Conservation (phyloP, 2,329 filamentous ascomycete genomes). For the Bipolaris victoriae region DNA sequence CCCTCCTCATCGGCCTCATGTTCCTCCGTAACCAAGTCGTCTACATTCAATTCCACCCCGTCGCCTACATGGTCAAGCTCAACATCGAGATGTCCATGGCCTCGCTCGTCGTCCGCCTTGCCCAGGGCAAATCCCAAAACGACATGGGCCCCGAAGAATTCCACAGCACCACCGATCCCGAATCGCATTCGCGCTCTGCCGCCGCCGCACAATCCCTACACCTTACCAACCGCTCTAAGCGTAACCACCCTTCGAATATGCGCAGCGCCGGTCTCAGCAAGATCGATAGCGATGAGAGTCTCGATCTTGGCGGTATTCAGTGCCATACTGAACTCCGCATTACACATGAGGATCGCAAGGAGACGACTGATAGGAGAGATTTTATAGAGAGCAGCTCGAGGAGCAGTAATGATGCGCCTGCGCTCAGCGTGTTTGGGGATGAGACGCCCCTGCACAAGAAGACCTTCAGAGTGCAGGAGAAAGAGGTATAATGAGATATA, state of each 20-base stretch:
- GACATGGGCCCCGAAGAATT: conserved; percentile 33
- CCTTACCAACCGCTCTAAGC: conserved; percentile 18
- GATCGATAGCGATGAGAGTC: conserved; percentile 32
- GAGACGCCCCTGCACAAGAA: conserved; percentile 34
- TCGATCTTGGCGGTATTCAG: conserved; percentile 29
- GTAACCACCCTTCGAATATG: background rate
- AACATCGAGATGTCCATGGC: conserved; percentile 57
- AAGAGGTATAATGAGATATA: background rate
- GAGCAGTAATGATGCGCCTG: conserved; percentile 28
- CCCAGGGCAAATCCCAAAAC: conserved; percentile 37
- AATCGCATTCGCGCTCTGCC: conserved; percentile 24
- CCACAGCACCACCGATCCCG: conserved; percentile 23
- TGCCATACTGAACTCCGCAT: conserved; percentile 28
- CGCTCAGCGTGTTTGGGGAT: conserved; percentile 34
- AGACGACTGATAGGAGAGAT: conserved; percentile 4
- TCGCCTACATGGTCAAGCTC: conserved; percentile 53
- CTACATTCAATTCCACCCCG: conserved; percentile 52
- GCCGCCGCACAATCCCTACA: conserved; percentile 24
- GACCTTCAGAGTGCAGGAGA: conserved; percentile 5
- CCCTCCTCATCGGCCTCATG: conserved; percentile 50
- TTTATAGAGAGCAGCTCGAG: conserved; percentile 21
- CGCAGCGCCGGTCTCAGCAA: conserved; percentile 21
- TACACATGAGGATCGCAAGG: conserved; percentile 10
- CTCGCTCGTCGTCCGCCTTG: conserved; percentile 49
- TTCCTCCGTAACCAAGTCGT: conserved; percentile 47